Evolutionary conservation across 2,329 filamentous ascomycete genomes (phyloP).

Genomic region (Exophiala viscosa): DNA sequence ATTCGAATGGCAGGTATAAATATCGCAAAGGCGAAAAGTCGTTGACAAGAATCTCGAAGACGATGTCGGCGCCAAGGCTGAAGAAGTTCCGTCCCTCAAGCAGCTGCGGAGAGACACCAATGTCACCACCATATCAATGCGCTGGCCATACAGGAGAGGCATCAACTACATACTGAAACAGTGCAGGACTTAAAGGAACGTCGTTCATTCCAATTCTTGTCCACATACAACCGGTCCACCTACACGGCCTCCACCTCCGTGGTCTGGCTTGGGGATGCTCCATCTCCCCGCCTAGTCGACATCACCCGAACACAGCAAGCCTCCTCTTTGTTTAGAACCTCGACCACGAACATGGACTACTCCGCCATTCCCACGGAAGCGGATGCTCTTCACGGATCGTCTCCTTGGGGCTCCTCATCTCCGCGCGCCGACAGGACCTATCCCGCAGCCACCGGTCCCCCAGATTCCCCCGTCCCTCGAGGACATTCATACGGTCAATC

Average conservation of each 20-base stretch:
- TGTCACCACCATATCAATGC: not conserved
- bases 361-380: conserved; percentile 56
- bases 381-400: conserved; percentile 55
- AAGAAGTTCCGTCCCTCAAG: not conserved
- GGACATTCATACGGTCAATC: conserved; percentile 25
- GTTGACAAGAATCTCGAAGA: too few species aligned
- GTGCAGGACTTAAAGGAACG: too few species aligned
- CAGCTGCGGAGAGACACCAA: not conserved
- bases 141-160: too few species aligned
- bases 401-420: conserved; percentile 62
- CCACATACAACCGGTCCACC: not conserved
- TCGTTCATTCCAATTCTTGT: not conserved
- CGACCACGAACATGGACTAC: conserved; percentile 59
- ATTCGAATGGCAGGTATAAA: too few species aligned
- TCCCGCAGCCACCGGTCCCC: conserved; percentile 35
- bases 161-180: too few species aligned
- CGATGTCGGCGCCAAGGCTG: conserved; percentile 3
- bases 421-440: conserved; percentile 49
- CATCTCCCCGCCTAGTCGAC: conserved; percentile 7
- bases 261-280: not conserved
- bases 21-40: too few species aligned
- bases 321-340: not conserved
- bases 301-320: not conserved
- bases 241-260: not conserved
- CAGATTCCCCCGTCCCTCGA: conserved; percentile 41